A percentile compares a stretch with the other conserved stretches of the same genome.
phyloP scores from a whole-genome alignment of 2,329 filamentous ascomycete species.

The Colletotrichum theobromicola region DNA sequence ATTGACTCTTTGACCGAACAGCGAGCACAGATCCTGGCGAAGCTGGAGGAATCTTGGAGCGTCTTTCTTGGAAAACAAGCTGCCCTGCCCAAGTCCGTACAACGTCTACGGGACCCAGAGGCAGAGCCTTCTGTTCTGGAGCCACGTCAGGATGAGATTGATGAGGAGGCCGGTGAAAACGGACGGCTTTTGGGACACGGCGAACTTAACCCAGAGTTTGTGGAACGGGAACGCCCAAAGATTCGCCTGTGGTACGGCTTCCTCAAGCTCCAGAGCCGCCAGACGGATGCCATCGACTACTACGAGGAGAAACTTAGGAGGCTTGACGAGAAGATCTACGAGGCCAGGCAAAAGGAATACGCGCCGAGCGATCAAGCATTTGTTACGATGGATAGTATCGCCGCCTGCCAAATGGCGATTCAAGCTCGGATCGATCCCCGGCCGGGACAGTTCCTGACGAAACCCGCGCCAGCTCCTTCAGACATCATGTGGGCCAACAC shows the following conservation, averaged over 20 bases:
- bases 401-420: slow-evolving; percentile 91
- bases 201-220: slow-evolving; percentile 24
- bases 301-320: slow-evolving; percentile 85
- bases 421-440: slow-evolving; percentile 93
- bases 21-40: slow-evolving; percentile 68
- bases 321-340: slow-evolving; percentile 76
- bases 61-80: slow-evolving; percentile 69
- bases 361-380: slow-evolving; percentile 84
- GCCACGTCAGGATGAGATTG: slow-evolving; percentile 35
- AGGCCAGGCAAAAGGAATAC: slow-evolving; percentile 77
- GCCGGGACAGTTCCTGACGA: slow-evolving; percentile 84
- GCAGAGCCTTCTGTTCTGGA: slow-evolving; percentile 14
- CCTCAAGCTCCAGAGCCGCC: slow-evolving; percentile 72
- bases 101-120: slow-evolving; percentile 23
- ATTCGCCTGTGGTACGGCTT: slow-evolving; percentile 80
- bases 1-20: slow-evolving; percentile 77
- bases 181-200: slow-evolving; percentile 57
- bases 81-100: slow-evolving; percentile 39
- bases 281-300: slow-evolving; percentile 91
- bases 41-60: slow-evolving; percentile 85
- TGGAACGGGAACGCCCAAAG: slow-evolving; percentile 65
- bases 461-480: slow-evolving; percentile 83
- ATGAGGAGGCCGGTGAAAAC: slow-evolving; percentile 58
- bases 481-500: slow-evolving; percentile 98
- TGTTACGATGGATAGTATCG: slow-evolving; percentile 96